Evolutionary conservation across 192 early-diverging fungal species (phyloP).

Genomic region (Umbelopsis vinacea): DNA sequence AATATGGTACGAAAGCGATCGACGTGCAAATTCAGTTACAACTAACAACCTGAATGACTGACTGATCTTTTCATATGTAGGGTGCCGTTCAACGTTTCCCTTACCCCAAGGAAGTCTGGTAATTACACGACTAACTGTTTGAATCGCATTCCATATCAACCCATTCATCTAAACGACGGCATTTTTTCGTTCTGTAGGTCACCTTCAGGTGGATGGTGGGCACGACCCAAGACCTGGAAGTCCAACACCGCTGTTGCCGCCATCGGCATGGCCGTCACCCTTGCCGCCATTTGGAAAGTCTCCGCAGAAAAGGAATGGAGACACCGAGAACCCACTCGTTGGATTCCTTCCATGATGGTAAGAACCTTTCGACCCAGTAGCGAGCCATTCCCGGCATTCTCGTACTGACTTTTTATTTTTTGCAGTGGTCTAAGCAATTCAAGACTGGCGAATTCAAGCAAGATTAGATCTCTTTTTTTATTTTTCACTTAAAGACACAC

Average conservation of each 20-base stretch:
- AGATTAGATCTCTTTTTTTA: conserved; percentile 5
- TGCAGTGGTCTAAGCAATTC: conserved; percentile 16
- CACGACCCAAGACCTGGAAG: conserved; percentile 51
- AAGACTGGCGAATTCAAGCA: conserved; percentile 23
- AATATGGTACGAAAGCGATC: conserved; percentile 9
- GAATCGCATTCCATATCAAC: background rate
- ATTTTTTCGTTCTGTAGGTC: conserved; percentile 33
- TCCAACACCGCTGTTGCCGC: conserved; percentile 45
- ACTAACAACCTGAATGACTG: too few relatives aligned
- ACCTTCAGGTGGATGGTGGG: conserved; percentile 56
- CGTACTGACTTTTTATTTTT: background rate
- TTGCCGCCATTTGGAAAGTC: conserved; percentile 44
- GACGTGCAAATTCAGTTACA: background rate
- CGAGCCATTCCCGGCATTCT: background rate
- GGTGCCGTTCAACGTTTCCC: conserved; percentile 40
- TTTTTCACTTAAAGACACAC: conserved; percentile 1
- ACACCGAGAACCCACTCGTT: conserved; percentile 48
- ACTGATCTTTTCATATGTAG: conserved; percentile 14
- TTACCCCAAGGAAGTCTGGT: conserved; percentile 49
- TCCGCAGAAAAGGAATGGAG: conserved; percentile 48
- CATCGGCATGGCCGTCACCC: conserved; percentile 40
- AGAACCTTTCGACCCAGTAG: too few relatives aligned
- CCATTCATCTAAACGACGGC: too few relatives aligned
- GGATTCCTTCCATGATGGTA: conserved; percentile 60
- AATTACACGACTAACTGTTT: background rate